Evolutionary conservation across 2,329 filamentous ascomycete genomes (phyloP).

Genomic region (Fusarium anthophilum): DNA sequence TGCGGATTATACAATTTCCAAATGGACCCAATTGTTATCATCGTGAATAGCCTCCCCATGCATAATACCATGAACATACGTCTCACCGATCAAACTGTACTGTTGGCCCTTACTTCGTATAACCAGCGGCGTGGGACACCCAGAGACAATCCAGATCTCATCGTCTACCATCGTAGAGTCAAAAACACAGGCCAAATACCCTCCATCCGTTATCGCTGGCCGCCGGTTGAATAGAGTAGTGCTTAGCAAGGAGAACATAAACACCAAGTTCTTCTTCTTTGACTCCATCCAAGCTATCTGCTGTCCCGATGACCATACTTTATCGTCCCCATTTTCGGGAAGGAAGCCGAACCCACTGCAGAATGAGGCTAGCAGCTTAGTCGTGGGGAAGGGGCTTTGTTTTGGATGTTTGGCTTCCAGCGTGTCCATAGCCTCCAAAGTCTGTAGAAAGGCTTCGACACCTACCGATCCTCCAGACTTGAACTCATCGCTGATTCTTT

Average conservation of each 20-base stretch:
- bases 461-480: background rate
- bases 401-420: background rate
- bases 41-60: background rate
- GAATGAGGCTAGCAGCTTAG: background rate
- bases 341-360: background rate
- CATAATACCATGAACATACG: background rate
- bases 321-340: background rate
- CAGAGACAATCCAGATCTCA: background rate
- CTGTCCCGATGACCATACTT: background rate
- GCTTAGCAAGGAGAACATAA: background rate
- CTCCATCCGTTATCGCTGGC: background rate
- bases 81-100: background rate
- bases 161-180: background rate
- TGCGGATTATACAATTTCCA: background rate
- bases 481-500: background rate
- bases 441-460: background rate
- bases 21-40: rapidly evolving
- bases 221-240: background rate
- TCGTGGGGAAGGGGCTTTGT: background rate
- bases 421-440: background rate
- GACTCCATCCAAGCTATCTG: background rate
- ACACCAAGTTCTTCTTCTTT: background rate
- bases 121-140: background rate
- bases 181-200: background rate
- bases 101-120: background rate